Evolutionary conservation across 805 yeast genomes (phyloP), one percentile per base, ranked within the genome.

Genomic region (Myxozyma sirexii): DNA sequence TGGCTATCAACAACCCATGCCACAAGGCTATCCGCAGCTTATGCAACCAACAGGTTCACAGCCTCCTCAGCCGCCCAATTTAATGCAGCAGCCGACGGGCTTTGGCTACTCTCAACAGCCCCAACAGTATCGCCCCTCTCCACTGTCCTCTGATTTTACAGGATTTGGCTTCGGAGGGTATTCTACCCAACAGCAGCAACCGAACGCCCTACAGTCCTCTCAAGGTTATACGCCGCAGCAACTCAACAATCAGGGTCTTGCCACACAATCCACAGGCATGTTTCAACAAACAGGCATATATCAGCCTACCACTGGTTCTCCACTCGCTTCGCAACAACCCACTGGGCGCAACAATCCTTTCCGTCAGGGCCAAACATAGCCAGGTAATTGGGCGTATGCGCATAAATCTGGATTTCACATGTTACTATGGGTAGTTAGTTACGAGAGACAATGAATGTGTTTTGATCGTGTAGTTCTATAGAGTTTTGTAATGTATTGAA

Each of bases 61-160:
- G 50, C 41, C 38, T 52, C 43, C 19, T 39, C 50, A 76, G 71
- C 73, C 64, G 13, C 42, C 47, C 8, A 49, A 49, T 29, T 31
- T 69, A 64, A 81, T 93, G 70, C 91, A 91, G 76, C 81, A 82
- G 55, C 78, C 92, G 12, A 82, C 84, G 45, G 97, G 97, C 97
- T 33, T 79, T 90, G 58, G 99, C 92, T 76, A 92, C 97, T 0
- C 94, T 89, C 73, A 96, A 96, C 72, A 90, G 90, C 74, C 33
- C 7, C 47, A 42, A 15, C 55, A 39, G 17, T 39, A 38, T 19
- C 54, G 54, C 7, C 54, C 45, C n/a, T 45, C 50, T 17, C 57
- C 46, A 6, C 45, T 55, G 8, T 33, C 63, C 15, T 29, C 60
- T 12, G 52, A 52, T 21, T 56, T 39, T 42, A 51, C 63, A 3